Conservation (phyloP, 2,329 filamentous ascomycete genomes). For the Neofusicoccum kwambonambiense region DNA sequence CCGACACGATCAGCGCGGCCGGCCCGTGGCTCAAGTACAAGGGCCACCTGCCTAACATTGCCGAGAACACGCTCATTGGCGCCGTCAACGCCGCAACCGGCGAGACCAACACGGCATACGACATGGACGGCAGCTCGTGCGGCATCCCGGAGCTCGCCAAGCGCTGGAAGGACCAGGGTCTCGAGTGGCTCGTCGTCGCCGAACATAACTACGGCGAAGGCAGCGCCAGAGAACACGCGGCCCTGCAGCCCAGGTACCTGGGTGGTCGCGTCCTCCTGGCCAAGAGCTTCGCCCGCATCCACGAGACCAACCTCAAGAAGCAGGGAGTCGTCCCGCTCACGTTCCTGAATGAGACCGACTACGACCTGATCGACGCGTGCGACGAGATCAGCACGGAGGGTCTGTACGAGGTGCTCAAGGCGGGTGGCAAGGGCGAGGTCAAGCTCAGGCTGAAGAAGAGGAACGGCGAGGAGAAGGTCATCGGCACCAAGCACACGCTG, state of each 20-base stretch:
- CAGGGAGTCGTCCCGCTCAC: conserved; percentile 95
- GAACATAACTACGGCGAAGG: conserved; percentile 98
- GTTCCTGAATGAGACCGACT: conserved; percentile 84
- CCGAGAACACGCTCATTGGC: conserved; percentile 94
- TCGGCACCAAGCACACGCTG: conserved; percentile 84
- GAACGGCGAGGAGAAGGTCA: conserved; percentile 62
- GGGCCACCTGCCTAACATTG: conserved; percentile 96
- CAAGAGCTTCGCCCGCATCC: conserved; percentile 88
- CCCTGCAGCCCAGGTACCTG: conserved; percentile 85
- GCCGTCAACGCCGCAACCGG: conserved; percentile 89
- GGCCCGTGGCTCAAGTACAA: conserved; percentile 99
- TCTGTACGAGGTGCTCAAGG: conserved; percentile 75
- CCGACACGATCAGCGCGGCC: conserved; percentile 95
- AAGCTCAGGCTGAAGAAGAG: conserved; percentile 54
- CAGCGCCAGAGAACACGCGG: conserved; percentile 84
- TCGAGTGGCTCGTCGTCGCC: conserved; percentile 89
- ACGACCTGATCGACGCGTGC: conserved; percentile 77
- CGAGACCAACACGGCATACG: conserved; percentile 90
- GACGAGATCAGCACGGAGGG: conserved; percentile 83
- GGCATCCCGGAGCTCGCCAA: conserved; percentile 86
- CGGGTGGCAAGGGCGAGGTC: conserved; percentile 75
- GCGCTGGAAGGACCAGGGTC: conserved; percentile 73
- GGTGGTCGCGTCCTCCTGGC: conserved; percentile 79
- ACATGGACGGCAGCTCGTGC: conserved; percentile 70
- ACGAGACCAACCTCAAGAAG: conserved; percentile 96